Evolutionary conservation across 2,329 filamentous ascomycete species (phyloP).

Genomic region (Xylariomycetidae sp.): DNA sequence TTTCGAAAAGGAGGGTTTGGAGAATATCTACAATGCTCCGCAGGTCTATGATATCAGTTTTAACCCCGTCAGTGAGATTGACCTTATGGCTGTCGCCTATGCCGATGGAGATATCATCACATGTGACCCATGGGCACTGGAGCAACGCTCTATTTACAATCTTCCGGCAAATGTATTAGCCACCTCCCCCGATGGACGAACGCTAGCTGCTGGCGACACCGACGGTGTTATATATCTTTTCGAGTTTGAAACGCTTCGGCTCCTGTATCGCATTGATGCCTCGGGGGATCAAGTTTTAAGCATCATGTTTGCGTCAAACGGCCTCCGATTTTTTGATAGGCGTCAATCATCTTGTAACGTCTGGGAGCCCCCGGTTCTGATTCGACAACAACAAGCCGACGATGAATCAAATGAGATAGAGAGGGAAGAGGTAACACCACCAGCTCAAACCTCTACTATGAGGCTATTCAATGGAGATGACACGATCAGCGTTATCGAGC

Average conservation of each 20-base stretch:
- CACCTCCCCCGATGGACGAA: constrained; percentile 18
- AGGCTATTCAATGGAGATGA: neutral
- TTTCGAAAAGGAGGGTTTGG: constrained; percentile 4
- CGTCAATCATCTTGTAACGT: constrained; percentile 15
- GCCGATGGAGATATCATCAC: constrained; percentile 4
- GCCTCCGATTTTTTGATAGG: constrained; percentile 14
- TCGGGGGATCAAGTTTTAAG: constrained; percentile 7
- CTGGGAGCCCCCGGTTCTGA: constrained; percentile 15
- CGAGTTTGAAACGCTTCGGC: constrained; percentile 18
- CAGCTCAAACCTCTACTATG: neutral
- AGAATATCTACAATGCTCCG: neutral
- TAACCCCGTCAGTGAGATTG: constrained; percentile 1
- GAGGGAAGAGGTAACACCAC: constrained; percentile 3
- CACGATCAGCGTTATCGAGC: neutral
- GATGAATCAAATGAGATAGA: constrained; percentile 5
- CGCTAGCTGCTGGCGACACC: constrained; percentile 18
- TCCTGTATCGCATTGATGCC: constrained; percentile 9
- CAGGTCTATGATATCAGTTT: constrained; percentile 1
- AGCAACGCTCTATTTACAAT: constrained; percentile 6
- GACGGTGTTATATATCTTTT: constrained; percentile 20
- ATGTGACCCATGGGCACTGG: constrained; percentile 11
- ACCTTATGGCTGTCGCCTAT: constrained; percentile 1
- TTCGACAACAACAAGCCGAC: constrained; percentile 13
- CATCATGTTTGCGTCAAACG: constrained; percentile 15
- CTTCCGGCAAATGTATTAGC: constrained; percentile 10